phyloP scores from a whole-genome alignment of 1,284 basidiomycete species.

The Hemileia vastatrix region DNA sequence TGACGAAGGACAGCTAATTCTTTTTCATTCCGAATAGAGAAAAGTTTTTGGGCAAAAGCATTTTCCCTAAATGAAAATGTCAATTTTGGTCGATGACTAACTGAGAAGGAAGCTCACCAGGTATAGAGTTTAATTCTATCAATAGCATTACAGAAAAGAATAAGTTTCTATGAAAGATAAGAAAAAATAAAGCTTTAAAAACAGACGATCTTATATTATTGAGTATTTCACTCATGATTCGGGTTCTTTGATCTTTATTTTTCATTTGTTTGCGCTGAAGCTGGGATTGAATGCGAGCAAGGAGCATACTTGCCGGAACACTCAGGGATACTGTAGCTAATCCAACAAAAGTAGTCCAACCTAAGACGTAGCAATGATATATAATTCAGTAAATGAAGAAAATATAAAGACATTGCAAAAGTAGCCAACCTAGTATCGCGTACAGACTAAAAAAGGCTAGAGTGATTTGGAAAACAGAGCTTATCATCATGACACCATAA shows the following conservation, averaged over 20 bases:
- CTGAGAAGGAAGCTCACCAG: conserved; percentile 44
- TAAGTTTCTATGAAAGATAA: not conserved
- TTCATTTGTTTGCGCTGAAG: conserved; percentile 34
- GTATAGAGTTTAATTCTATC: conserved; percentile 65
- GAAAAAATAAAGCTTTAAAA: conserved; percentile 31
- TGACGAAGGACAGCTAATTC: conserved; percentile 71
- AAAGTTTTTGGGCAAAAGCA: conserved; percentile 65
- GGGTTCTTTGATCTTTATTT: conserved; percentile 33
- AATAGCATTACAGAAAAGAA: not conserved
- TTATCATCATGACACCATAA: conserved; percentile 52
- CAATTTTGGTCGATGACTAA: not conserved
- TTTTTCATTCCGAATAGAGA: conserved; percentile 69
- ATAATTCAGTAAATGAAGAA: too few relatives aligned
- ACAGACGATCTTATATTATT: conserved; percentile 26
- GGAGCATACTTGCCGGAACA: conserved; percentile 33
- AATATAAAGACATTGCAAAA: conserved; percentile 49
- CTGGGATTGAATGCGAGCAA: conserved; percentile 30
- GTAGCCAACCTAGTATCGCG: conserved; percentile 23
- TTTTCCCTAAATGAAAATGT: conserved; percentile 59
- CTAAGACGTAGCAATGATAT: too few relatives aligned
- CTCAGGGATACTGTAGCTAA: conserved; percentile 66
- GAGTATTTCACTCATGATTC: conserved; percentile 40
- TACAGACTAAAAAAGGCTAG: conserved; percentile 76
- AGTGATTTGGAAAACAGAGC: conserved; percentile 58
- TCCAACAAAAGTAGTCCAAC: conserved; percentile 84